Evolutionary conservation across 2,329 filamentous ascomycete genomes (phyloP), one percentile per base, ranked within the genome.

Genomic region (Fusarium pininemorale): DNA sequence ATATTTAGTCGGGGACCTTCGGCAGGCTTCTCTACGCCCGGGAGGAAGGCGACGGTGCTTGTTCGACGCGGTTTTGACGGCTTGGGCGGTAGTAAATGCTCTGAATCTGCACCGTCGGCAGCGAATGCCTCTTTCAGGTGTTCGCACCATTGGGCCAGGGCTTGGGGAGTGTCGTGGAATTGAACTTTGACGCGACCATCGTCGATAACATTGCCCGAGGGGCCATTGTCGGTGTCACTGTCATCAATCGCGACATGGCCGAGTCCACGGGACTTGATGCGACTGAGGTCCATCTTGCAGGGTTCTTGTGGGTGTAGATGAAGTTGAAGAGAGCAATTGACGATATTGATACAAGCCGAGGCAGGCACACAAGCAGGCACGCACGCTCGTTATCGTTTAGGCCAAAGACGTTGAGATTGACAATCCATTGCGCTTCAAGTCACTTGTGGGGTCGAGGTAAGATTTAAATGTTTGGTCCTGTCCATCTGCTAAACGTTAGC

Each of bases 141-240:
- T 13, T 71, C 70, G 53, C 75, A 79, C 80, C 80, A 81, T 3
- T 62, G 63, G 9, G 73, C 74, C 13, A 81, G 53, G 20, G 73
- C 73, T 37, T 78, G 45, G 8, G 79, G 71, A 32, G 78, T 80
- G 22, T 75, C 66, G 62, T 81, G 80, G 42, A 81, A 80, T 22
- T 79, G 75, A 24, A 81, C 70, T 20, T 77, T 69, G 66, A 81
- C 79, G 62, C 80, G 80, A 32, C 80, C 80, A 55, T 81, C 80
- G 12, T 59, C 70, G 30, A 74, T 75, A 57, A 80, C 79, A 48
- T 75, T 75, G 51, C 78, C 78, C 16, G 79, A 74, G 5, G 75
- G 75, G 28, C 72, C 66, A 32, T 70, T 69, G 18, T 75, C 63
- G 32, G 65, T 64, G 13, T 73, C 63, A 26, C 54, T 66, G 55